A percentile compares a stretch with the other conserved stretches of the same genome.
phyloP scores from a whole-genome alignment of 345 rosid genomes.

The Camelina laxa region DNA sequence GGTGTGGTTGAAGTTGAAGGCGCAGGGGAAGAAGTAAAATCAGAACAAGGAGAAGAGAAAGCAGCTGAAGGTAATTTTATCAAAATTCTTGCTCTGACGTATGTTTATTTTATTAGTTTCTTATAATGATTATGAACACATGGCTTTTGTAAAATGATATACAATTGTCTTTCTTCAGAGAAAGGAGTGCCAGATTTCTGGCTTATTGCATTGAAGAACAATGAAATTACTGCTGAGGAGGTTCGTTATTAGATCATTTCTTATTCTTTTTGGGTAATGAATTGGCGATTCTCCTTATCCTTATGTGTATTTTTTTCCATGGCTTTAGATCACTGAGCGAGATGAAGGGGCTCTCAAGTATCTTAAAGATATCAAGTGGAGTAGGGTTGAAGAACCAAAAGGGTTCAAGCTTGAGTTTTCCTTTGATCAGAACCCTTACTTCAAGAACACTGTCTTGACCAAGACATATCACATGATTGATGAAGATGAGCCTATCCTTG shows the following conservation, averaged over 20 bases:
- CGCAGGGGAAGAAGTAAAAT: conserved; percentile 49
- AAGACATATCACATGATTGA: conserved; percentile 98
- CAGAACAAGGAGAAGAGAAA: conserved; percentile 63
- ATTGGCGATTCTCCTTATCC: not conserved
- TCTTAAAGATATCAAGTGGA: conserved; percentile 91
- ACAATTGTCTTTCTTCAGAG: conserved; percentile 51
- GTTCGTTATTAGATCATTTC: conserved; percentile 44
- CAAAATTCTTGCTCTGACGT: not conserved
- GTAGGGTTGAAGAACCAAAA: conserved; percentile 79
- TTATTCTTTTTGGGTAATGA: not conserved
- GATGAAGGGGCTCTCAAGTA: conserved; percentile 92
- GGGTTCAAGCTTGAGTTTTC: conserved; percentile 96
- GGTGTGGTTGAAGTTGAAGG: conserved; percentile 78
- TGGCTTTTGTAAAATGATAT: conserved; percentile 23
- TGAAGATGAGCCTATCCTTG: conserved; percentile 94
- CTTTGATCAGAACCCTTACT: conserved; percentile 85
- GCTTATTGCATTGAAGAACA: conserved; percentile 92
- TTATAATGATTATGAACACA: not conserved
- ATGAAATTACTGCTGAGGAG: conserved; percentile 89
- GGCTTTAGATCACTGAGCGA: conserved; percentile 73
- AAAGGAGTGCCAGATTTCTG: conserved; percentile 98
- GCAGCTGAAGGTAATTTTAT: conserved; percentile 60
- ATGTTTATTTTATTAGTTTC: not conserved
- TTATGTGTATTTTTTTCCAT: not conserved
- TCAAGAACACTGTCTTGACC: conserved; percentile 81